A percentile compares a stretch with the other conserved stretches of the same genome.
Evolutionary conservation across 768 basidiomycete genomes (phyloP).

Genomic region (Boletus rubroflammeus): DNA sequence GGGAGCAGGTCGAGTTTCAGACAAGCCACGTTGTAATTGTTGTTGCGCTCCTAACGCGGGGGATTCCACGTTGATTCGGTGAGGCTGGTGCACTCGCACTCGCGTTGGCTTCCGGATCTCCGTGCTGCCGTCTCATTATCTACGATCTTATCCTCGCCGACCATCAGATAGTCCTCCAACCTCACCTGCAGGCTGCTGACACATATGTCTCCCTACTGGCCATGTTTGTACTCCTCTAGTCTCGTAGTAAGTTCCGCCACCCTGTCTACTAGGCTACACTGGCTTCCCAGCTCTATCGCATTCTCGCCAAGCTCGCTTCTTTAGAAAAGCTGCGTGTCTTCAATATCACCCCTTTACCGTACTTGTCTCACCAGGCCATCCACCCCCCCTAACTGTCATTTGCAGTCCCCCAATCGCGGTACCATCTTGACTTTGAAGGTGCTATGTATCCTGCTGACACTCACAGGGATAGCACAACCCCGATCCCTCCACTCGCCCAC

Average conservation of each 20-base stretch:
- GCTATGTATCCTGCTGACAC: constrained; percentile 33
- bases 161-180: constrained; percentile 30
- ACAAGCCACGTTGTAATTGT: constrained; percentile 26
- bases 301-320: constrained; percentile 26
- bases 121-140: not conserved
- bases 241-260: too few species aligned
- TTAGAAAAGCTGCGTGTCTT: constrained; percentile 35
- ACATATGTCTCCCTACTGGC: constrained; percentile 35
- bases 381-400: constrained; percentile 1
- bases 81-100: too few species aligned
- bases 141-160: constrained; percentile 26
- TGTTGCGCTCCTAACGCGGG: constrained; percentile 32
- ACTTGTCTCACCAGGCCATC: not conserved
- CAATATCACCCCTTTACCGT: constrained; percentile 21
- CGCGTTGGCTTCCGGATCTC: too few species aligned
- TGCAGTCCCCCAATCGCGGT: constrained; percentile 19
- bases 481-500: constrained; percentile 28
- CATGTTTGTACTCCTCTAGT: constrained; percentile 19
- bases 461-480: constrained; percentile 6
- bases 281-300: constrained; percentile 31
- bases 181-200: constrained; percentile 30
- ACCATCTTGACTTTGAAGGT: constrained; percentile 33
- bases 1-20: constrained; percentile 28
- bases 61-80: constrained; percentile 27
- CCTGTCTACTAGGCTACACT: constrained; percentile 24